phyloP scores from a whole-genome alignment of 495 filamentous ascomycete species.

The Penicillium cosmopolitanum region DNA sequence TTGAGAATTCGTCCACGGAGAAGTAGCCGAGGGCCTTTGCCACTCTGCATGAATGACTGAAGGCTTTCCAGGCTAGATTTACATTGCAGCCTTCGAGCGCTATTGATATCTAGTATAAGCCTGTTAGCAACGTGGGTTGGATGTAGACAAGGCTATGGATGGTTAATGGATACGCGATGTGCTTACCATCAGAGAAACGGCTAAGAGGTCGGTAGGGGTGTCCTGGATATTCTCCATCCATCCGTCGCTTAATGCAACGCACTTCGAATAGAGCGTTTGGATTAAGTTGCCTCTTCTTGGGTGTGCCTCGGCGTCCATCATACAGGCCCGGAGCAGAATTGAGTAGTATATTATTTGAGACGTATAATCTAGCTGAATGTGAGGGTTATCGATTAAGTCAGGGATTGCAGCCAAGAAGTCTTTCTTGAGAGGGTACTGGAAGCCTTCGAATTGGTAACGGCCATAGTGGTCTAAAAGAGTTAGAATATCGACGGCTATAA shows the following conservation, averaged over 20 bases:
- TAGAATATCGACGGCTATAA: too few species aligned
- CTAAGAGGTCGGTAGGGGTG: conserved; percentile 2
- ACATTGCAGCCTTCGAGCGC: conserved; percentile 21
- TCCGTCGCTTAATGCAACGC: conserved; percentile 4
- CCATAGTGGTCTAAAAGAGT: conserved; percentile 14
- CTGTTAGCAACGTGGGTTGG: too few species aligned
- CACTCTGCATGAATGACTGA: conserved; percentile 14
- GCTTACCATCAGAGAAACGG: background rate
- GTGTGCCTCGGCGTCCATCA: conserved; percentile 1
- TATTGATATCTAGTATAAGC: conserved; percentile 20
- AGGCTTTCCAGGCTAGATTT: conserved; percentile 21
- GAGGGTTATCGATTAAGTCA: conserved; percentile 27
- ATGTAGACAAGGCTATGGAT: too few species aligned
- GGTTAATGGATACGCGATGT: too few species aligned
- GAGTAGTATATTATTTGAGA: conserved; percentile 24
- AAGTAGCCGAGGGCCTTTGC: conserved; percentile 23
- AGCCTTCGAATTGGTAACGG: conserved; percentile 25
- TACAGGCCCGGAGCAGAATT: conserved; percentile 16
- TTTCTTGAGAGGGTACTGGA: conserved; percentile 21
- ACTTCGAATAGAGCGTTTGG: conserved; percentile 13
- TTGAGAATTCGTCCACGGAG: conserved; percentile 15
- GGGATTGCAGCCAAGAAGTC: conserved; percentile 24
- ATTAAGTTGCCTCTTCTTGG: conserved; percentile 6
- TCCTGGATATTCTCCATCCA: conserved; percentile 18
- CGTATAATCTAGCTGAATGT: conserved; percentile 23